Conservation (phyloP, 495 filamentous ascomycete genomes). For the Penicillium macrosclerotiorum region DNA sequence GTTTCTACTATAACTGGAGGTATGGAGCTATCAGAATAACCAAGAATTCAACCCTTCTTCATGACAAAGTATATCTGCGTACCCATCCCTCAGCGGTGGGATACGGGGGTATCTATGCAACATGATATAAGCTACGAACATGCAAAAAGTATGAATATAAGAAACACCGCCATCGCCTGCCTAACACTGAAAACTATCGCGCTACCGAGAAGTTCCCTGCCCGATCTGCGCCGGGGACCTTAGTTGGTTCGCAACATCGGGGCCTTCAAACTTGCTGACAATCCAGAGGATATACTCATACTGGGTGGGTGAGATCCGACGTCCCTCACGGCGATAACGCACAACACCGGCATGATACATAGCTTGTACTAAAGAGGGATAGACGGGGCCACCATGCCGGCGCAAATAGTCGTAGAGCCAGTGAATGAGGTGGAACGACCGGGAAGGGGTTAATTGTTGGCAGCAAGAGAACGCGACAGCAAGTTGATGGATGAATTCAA, state of each 20-base stretch:
- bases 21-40: not conserved
- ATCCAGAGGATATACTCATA: conserved; percentile 38
- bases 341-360: conserved; percentile 48
- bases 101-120: not conserved
- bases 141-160: too few relatives aligned
- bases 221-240: conserved; percentile 9
- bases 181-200: not conserved
- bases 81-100: not conserved
- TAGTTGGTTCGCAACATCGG: conserved; percentile 30
- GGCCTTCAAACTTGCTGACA: conserved; percentile 34
- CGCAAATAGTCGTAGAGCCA: conserved; percentile 41
- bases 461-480: conserved; percentile 36
- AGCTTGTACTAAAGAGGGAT: conserved; percentile 38
- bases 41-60: not conserved
- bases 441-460: conserved; percentile 28
- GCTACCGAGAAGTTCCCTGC: not conserved
- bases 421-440: conserved; percentile 37
- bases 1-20: not conserved
- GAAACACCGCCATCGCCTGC: too few relatives aligned
- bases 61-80: not conserved
- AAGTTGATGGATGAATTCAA: conserved; percentile 40
- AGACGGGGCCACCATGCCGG: conserved; percentile 37
- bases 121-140: too few relatives aligned
- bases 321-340: conserved; percentile 33
- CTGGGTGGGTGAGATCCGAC: conserved; percentile 23